Conservation (phyloP, 345 rosid species). For the Adansonia digitata region DNA sequence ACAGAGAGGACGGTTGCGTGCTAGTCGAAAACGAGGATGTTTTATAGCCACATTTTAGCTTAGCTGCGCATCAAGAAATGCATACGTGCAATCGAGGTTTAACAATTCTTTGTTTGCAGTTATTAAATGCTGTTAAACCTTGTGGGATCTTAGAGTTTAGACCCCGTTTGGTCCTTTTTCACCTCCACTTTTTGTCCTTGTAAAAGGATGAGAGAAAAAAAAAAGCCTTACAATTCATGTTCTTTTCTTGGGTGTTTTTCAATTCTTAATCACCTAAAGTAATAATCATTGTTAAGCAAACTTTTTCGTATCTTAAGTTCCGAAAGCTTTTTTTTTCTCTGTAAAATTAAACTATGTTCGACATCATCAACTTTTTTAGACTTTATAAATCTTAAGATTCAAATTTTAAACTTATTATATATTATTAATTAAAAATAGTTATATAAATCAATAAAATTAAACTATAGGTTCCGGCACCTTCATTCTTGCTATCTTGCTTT, state of each 20-base stretch:
- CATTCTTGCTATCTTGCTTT: neutral
- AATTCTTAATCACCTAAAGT: neutral
- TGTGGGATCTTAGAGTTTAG: neutral
- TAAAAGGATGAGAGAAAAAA: too few relatives aligned
- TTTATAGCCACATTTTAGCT: neutral
- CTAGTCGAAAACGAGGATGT: neutral
- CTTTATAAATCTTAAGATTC: too few relatives aligned
- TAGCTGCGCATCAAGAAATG: neutral
- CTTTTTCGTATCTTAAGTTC: neutral
- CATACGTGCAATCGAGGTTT: constrained; percentile 3
- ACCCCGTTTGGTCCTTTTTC: neutral
- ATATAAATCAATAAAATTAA: too few relatives aligned
- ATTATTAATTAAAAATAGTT: too few relatives aligned
- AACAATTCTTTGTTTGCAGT: neutral
- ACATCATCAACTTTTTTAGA: too few relatives aligned
- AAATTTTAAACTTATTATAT: too few relatives aligned
- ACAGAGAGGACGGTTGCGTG: neutral
- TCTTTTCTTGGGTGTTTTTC: neutral
- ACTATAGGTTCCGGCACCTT: too few relatives aligned
- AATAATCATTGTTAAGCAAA: neutral
- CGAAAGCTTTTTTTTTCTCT: neutral
- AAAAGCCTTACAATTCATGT: neutral
- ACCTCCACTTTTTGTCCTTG: neutral
- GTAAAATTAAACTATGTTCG: neutral
- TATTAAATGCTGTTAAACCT: neutral